These are phyloP conservation scores for Crucibulum laeve DNA, from an alignment of 768 basidiomycete species.

Conservation along the genomic window DNA sequence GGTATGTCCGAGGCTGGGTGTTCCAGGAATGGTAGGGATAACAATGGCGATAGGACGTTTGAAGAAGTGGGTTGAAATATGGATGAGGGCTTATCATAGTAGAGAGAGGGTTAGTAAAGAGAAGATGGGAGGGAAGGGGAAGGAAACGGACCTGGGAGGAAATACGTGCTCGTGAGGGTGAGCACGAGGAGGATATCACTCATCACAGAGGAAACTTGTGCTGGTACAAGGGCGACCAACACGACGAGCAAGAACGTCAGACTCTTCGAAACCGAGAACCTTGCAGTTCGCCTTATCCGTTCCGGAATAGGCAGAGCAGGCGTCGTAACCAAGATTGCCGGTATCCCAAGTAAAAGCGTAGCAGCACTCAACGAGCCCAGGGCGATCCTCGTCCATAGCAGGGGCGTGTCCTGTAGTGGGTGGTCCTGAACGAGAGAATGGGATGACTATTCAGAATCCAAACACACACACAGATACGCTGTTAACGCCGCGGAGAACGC, in stretches of 20 bases:
- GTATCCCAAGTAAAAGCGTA: conserved; percentile 56
- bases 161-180: conserved; percentile 53
- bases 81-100: conserved; percentile 51
- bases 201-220: conserved; percentile 29
- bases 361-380: conserved; percentile 38
- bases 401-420: neutral
- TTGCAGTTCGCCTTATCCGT: conserved; percentile 31
- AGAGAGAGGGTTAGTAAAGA: neutral
- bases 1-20: conserved; percentile 17
- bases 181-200: conserved; percentile 46
- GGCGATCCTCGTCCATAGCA: conserved; percentile 7
- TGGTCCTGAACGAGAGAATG: neutral
- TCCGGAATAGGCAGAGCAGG: conserved; percentile 49
- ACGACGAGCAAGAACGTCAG: conserved; percentile 37
- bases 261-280: conserved; percentile 42
- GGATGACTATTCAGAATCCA: neutral
- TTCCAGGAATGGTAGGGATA: conserved; percentile 42
- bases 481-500: neutral
- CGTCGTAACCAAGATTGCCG: conserved; percentile 51
- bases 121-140: neutral
- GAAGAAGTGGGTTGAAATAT: conserved; percentile 82
- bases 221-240: conserved; percentile 41
- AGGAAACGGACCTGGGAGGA: conserved; percentile 50
- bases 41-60: conserved; percentile 81
- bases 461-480: too few species aligned